Base-by-base conservation (phyloP, 768 basidiomycete species). In the Amanita polypyramis region DNA sequence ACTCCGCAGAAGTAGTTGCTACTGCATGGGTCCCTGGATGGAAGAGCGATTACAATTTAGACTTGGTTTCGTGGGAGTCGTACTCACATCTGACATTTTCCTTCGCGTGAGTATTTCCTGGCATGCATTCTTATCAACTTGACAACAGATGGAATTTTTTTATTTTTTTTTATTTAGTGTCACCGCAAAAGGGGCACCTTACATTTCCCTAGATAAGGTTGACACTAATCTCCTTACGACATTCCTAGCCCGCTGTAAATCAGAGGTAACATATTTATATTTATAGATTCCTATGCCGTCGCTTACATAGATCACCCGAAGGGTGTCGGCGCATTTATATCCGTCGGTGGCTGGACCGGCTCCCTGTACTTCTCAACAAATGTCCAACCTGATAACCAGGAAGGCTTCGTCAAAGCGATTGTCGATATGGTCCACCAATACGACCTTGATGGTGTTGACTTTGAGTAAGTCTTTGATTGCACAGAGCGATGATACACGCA, bases 281-380 rank as follows among this genome's bases (percentile, higher is more conserved):
- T 35, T 6, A 10, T n/a, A 0, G 23, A 25, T 25, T 11, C 8
- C 15, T 2, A 12, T 4, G n/a, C 4, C 6, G 14, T 43, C 11
- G 14, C 35, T 50, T 8, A n/a, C n/a, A n/a, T n/a, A 43, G 8
- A 23, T 4, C 4, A 12, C 11, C 19, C 21, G 1, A 45, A 85
- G 82, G 56, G 60, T 52, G 80, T 85, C 9, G 65, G 69, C 40
- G 77, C 84, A 0, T 59, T 73, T 9, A 50, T 84, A 23, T 75
- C 79, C 0, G 66, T 90, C 14, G 86, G 86, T 23, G 86, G 86
- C 19, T 88, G 82, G 82, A 69, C 65, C 3, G 86, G 85, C 4
- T 71, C 78, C 2, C 60, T 53, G 21, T 84, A 68, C 60, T 88
- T 77, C 59, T 87, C 85, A 1, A 65, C 75, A 5, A 66, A 70